These are phyloP conservation scores for Clathrus columnatus DNA, from an alignment of 768 basidiomycete genomes.

Conservation along the genomic window DNA sequence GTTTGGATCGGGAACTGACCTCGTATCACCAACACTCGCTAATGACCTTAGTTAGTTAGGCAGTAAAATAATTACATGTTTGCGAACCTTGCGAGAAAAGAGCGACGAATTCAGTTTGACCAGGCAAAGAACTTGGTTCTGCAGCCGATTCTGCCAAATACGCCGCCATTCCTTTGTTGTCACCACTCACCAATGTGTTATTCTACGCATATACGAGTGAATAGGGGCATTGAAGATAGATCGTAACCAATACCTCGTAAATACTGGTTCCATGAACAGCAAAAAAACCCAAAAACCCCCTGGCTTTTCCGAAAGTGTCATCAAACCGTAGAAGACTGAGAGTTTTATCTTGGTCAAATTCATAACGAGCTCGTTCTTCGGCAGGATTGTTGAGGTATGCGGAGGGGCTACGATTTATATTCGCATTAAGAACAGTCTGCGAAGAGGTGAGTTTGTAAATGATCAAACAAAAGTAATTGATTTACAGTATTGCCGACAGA, in stretches of 20 bases:
- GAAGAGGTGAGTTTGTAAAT: no score
- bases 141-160: conserved; percentile 65
- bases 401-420: conserved; percentile 66
- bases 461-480: no score
- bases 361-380: conserved; percentile 56
- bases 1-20: not conserved
- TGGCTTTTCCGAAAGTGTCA: conserved; percentile 44
- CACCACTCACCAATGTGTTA: conserved; percentile 70
- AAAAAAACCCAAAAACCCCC: conserved; percentile 68
- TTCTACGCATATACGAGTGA: conserved; percentile 39
- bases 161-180: conserved; percentile 85
- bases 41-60: conserved; percentile 8
- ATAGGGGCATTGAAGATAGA: not conserved
- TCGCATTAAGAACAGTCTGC: conserved; percentile 54
- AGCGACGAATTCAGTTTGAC: conserved; percentile 61
- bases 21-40: conserved; percentile 76
- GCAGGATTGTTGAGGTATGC: conserved; percentile 72
- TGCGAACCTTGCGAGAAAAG: conserved; percentile 62
- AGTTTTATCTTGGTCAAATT: conserved; percentile 67
- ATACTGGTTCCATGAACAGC: conserved; percentile 74
- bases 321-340: conserved; percentile 61
- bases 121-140: conserved; percentile 59
- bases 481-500: conserved; percentile 53
- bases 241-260: conserved; percentile 43
- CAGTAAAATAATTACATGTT: conserved; percentile 10